Evolutionary conservation across 306 rosid genomes (phyloP).

Genomic region (Sindora glabra): DNA sequence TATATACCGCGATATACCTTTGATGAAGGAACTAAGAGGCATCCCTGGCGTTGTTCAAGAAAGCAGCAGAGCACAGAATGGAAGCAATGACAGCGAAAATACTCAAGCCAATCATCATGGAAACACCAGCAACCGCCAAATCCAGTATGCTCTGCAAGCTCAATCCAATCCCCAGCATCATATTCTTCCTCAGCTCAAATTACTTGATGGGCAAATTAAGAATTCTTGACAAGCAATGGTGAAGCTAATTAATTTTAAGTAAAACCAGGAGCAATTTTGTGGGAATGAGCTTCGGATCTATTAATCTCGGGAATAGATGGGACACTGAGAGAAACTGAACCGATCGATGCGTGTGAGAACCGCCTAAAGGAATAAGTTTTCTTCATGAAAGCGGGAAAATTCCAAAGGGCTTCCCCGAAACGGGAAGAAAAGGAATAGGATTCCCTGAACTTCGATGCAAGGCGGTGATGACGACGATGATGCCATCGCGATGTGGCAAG

Average conservation of each 20-base stretch:
- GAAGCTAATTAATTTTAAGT: too few relatives aligned
- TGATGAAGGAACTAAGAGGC: constrained; percentile 21
- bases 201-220: too few relatives aligned
- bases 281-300: neutral
- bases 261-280: neutral
- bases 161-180: constrained; percentile 27
- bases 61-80: constrained; percentile 63
- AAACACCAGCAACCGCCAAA: constrained; percentile 60
- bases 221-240: neutral
- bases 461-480: neutral
- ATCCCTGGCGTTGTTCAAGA: constrained; percentile 47
- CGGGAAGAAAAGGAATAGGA: neutral
- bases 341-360: neutral
- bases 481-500: neutral
- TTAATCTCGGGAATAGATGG: neutral
- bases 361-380: too few relatives aligned
- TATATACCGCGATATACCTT: neutral
- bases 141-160: constrained; percentile 54
- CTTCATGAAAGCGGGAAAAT: too few relatives aligned
- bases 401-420: neutral
- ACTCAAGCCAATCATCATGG: constrained; percentile 47
- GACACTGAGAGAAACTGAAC: neutral
- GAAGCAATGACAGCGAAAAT: constrained; percentile 57
- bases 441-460: neutral
- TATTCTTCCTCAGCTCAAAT: neutral